These are phyloP conservation scores for Trebouxia sp. DNA, from an alignment of 139 green algal genomes.

Conservation along the genomic window DNA sequence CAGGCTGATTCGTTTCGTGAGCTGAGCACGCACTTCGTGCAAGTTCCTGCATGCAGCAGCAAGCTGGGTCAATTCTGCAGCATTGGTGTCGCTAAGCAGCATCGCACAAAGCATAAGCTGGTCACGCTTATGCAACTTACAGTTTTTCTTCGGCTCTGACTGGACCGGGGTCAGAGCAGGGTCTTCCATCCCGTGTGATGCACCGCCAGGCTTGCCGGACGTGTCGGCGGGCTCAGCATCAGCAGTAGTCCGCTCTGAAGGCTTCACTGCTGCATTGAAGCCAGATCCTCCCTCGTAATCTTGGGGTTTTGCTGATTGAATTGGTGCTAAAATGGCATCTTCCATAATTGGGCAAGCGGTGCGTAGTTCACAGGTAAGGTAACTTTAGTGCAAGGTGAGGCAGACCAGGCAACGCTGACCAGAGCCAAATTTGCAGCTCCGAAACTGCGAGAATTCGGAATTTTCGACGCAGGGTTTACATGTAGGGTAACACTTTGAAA, in stretches of 20 bases:
- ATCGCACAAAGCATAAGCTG: background rate
- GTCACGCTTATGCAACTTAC: background rate
- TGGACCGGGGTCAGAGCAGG: background rate
- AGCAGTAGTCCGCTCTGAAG: background rate
- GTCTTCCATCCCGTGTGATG: conserved; percentile 12
- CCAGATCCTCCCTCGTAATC: conserved; percentile 7
- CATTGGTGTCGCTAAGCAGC: no score
- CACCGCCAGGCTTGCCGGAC: background rate
- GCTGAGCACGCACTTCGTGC: no score
- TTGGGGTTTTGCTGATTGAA: background rate
- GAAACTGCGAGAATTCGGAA: no score
- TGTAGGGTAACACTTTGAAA: no score
- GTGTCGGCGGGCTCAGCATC: background rate
- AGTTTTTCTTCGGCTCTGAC: background rate
- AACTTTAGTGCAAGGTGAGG: no score
- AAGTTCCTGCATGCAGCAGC: no score
- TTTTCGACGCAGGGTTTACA: no score
- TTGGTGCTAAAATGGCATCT: conserved; percentile 3
- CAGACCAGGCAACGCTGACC: no score
- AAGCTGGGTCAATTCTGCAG: no score
- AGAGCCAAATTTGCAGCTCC: no score
- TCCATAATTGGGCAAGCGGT: background rate
- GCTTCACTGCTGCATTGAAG: conserved; percentile 10
- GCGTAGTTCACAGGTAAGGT: no score
- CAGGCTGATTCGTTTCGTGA: no score